Evolutionary conservation across 305 asterid genomes (phyloP), one percentile per base, ranked within the genome.

Genomic region (Rubia tinctorum): DNA sequence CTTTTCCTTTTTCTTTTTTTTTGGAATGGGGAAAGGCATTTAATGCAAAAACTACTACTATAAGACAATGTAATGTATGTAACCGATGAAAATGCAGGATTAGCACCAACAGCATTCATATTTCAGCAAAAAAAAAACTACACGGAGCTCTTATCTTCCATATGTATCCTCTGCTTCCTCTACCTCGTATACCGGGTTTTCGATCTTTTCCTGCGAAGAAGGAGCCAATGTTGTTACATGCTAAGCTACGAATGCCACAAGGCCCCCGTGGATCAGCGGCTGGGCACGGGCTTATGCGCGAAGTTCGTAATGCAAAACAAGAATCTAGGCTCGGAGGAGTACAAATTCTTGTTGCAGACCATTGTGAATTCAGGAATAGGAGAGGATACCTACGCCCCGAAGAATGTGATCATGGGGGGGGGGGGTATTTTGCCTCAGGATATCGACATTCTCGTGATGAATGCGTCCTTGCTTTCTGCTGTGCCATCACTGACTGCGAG

Each of bases 291-390:
- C 42, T 69, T 78, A 39, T 78, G 84, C 17, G 75, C 82, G 61
- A 25, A 65, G 6, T 71, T 86, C 8, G 79, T 85, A 2, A 27
- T 77, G 42, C 83, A 91, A 18, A 88, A 84, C 93, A 77, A 61
- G 25, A 82, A 80, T 64, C 86, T 86, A 0, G 86, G 88, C 0
- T 65, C 74, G 71, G 88, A 86, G 6, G 88, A 88, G 2, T 83
- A 77, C 83, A 83, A 75, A 9, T 88, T 88, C 80, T 79, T 88
- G 45, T 59, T 88, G 14, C 79, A 79, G 22, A 83, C 91, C 75
- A 82, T 84, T 10, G 81, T 83, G 49, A 86, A 76, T 64, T 83
- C 93, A 13, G 93, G 89, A 75, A 81, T 88, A 25, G 93, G 93
- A 20, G 93, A 86, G 71, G 76, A 83, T 0, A 84, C 93, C 22